Conservation (phyloP, 352 stramenopile genomes). For the Phytophthora podocarpi region DNA sequence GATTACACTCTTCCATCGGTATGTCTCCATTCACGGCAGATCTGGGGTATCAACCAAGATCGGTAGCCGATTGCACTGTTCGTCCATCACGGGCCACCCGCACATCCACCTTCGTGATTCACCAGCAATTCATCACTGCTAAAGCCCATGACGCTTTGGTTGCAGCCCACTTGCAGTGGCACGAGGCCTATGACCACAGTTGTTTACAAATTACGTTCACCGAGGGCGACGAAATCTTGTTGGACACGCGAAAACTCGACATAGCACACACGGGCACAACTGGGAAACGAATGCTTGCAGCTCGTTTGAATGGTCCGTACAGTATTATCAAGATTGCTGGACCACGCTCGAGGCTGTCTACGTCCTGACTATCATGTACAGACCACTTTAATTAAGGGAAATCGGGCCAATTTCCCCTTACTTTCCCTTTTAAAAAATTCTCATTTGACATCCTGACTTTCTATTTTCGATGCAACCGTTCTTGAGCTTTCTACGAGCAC, state of each 20-base stretch:
- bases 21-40: slow-evolving; percentile 6
- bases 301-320: too few species aligned
- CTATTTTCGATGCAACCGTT: too few species aligned
- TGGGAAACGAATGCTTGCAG: not conserved
- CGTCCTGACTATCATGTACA: too few species aligned
- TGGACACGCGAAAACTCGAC: not conserved
- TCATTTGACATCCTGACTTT: too few species aligned
- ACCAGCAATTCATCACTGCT: not conserved
- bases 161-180: not conserved
- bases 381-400: too few species aligned
- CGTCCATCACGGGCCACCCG: not conserved
- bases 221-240: not conserved
- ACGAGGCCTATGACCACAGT: not conserved
- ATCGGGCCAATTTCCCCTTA: too few species aligned
- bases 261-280: not conserved
- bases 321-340: too few species aligned
- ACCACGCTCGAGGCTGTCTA: too few species aligned
- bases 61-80: not conserved
- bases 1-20: too few species aligned
- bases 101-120: not conserved
- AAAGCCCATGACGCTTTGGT: not conserved
- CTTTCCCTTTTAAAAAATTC: too few species aligned
- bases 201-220: not conserved
- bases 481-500: too few species aligned
- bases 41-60: not conserved